These are phyloP conservation scores for Haplosporangium gracile DNA, from an alignment of 192 early-diverging fungal genomes.

Conservation along the genomic window DNA sequence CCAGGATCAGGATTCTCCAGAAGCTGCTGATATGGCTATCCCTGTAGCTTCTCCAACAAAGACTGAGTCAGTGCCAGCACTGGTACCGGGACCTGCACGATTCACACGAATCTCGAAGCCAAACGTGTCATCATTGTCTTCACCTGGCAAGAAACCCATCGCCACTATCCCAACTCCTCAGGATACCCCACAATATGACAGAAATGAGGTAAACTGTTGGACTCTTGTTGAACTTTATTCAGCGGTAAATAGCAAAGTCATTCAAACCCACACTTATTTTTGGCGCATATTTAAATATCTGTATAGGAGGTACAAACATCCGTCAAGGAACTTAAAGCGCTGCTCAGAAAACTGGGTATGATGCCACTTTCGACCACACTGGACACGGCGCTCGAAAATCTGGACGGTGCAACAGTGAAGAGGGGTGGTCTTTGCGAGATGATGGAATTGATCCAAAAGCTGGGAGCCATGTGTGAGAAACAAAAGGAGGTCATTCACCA, in stretches of 20 bases:
- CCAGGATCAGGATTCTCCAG: not conserved
- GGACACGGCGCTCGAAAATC: conserved; percentile 15
- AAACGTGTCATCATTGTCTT: not conserved
- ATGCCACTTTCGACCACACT: conserved; percentile 26
- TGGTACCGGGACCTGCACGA: conserved; percentile 27
- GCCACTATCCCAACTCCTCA: conserved; percentile 40
- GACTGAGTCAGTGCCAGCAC: not conserved
- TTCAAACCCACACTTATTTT: not conserved
- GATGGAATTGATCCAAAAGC: conserved; percentile 12
- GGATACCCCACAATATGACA: conserved; percentile 16
- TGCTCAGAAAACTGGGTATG: conserved; percentile 21
- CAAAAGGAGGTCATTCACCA: conserved; percentile 48
- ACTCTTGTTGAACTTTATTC: not conserved
- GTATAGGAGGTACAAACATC: conserved; percentile 12
- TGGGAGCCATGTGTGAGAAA: conserved; percentile 41
- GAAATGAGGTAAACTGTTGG: not conserved
- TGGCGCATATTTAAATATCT: not conserved
- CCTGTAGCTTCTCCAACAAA: not conserved
- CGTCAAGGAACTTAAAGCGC: conserved; percentile 29
- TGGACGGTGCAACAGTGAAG: conserved; percentile 13
- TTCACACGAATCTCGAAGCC: conserved; percentile 44
- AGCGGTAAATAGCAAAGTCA: not conserved
- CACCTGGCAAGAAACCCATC: conserved; percentile 22
- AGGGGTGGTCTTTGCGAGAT: conserved; percentile 44
- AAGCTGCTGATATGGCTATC: not conserved